Evolutionary conservation across 164 flowering plant species (phyloP).

Genomic region (Stephania cephalantha): DNA sequence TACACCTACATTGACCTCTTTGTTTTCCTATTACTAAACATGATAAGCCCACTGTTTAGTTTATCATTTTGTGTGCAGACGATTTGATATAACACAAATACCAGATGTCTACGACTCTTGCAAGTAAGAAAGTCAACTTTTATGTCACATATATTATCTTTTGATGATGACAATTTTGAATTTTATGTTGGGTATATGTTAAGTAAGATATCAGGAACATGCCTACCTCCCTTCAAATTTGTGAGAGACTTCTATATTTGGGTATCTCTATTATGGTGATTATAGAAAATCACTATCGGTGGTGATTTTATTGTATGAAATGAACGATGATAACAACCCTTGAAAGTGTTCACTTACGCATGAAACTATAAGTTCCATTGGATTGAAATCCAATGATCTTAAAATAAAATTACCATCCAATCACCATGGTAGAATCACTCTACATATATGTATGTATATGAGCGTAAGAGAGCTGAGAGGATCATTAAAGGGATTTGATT

Average conservation of each 20-base stretch:
- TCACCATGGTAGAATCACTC: no score
- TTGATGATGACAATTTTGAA: neutral
- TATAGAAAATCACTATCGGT: no score
- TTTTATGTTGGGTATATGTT: neutral
- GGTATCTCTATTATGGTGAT: no score
- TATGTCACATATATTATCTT: neutral
- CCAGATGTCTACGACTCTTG: conserved; percentile 99
- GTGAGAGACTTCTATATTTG: neutral
- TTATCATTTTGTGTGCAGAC: conserved; percentile 47
- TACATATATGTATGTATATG: no score
- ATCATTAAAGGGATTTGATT: no score
- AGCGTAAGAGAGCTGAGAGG: no score
- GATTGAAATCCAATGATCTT: no score
- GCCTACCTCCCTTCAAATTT: neutral
- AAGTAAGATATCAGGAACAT: neutral
- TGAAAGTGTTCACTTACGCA: no score
- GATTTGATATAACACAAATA: conserved; percentile 93
- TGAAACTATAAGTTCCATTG: no score
- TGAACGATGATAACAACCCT: no score
- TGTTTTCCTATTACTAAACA: neutral
- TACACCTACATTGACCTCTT: neutral
- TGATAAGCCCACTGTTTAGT: neutral
- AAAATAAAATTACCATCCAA: no score
- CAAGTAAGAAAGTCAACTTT: conserved; percentile 63
- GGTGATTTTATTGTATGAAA: no score